Evolutionary conservation across 495 filamentous ascomycete species (phyloP).

Genomic region (Neurospora sublineolata): DNA sequence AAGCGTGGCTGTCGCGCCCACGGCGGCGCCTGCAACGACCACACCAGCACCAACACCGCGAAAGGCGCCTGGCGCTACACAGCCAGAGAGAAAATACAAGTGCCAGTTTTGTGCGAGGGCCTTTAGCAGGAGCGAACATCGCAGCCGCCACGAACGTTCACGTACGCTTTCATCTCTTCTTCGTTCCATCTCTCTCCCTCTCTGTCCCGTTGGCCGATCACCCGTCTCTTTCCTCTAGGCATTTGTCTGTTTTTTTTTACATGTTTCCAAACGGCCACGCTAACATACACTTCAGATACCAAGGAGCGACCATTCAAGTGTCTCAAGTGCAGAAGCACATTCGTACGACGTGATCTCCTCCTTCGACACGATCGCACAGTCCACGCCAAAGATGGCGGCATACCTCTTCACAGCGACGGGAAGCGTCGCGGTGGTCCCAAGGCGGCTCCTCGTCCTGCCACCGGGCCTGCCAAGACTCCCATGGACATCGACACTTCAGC

Average conservation of each 20-base stretch:
- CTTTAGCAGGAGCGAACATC: constrained; percentile 93
- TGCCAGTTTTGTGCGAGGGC: constrained; percentile 97
- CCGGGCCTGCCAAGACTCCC: constrained; percentile 65
- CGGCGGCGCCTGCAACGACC: not conserved
- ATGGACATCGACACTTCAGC: constrained; percentile 79
- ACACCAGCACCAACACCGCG: constrained; percentile 43
- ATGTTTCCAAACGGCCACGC: not conserved
- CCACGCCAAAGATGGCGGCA: constrained; percentile 95
- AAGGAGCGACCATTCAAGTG: constrained; percentile 99
- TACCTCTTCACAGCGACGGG: constrained; percentile 86
- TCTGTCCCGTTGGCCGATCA: not conserved
- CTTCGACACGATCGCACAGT: constrained; percentile 97
- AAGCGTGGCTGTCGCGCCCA: constrained; percentile 47
- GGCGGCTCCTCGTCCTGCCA: constrained; percentile 44
- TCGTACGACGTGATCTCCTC: constrained; percentile 90
- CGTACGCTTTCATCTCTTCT: constrained; percentile 60
- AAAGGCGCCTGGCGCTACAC: constrained; percentile 46
- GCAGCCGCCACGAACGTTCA: constrained; percentile 92
- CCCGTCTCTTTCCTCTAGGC: not conserved
- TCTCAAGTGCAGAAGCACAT: constrained; percentile 94
- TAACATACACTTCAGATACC: constrained; percentile 53
- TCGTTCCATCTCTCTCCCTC: constrained; percentile 5
- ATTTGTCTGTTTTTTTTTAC: not conserved
- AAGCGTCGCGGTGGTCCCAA: constrained; percentile 74
- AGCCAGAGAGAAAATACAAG: constrained; percentile 91